Conservation (phyloP, 2,329 filamentous ascomycete species). For the Phialophora verrucosa region DNA sequence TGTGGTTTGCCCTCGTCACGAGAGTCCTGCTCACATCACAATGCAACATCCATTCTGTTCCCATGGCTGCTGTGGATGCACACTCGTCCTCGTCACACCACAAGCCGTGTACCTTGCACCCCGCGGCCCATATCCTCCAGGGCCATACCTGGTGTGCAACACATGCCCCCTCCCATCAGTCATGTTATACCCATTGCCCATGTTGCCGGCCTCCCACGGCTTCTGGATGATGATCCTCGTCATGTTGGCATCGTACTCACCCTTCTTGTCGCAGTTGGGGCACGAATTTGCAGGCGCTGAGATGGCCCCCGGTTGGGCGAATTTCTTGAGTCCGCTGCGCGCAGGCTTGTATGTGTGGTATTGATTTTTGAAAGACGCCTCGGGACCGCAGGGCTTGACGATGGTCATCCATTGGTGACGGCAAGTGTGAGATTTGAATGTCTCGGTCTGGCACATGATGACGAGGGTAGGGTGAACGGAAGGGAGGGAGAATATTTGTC, state of each 20-base stretch:
- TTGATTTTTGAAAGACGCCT: constrained; percentile 27
- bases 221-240: constrained; percentile 40
- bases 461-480: constrained; percentile 6
- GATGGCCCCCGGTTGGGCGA: constrained; percentile 23
- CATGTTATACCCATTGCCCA: constrained; percentile 36
- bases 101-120: constrained; percentile 11
- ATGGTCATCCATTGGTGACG: constrained; percentile 58
- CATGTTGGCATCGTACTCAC: constrained; percentile 43
- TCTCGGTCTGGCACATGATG: constrained; percentile 55
- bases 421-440: constrained; percentile 55
- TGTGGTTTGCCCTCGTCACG: neutral
- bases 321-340: constrained; percentile 16
- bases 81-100: constrained; percentile 10
- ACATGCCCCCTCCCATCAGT: constrained; percentile 31
- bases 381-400: constrained; percentile 49
- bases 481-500: neutral
- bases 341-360: constrained; percentile 37
- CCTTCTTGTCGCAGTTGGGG: constrained; percentile 44
- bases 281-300: constrained; percentile 40
- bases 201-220: constrained; percentile 15
- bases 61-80: constrained; percentile 9
- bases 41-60: constrained; percentile 18
- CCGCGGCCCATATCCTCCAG: neutral
- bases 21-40: constrained; percentile 22
- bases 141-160: constrained; percentile 11